A percentile compares a stretch with the other conserved stretches of the same genome.
phyloP scores from a whole-genome alignment of 352 stramenopile species.

The Globisporangium mamillatum region DNA sequence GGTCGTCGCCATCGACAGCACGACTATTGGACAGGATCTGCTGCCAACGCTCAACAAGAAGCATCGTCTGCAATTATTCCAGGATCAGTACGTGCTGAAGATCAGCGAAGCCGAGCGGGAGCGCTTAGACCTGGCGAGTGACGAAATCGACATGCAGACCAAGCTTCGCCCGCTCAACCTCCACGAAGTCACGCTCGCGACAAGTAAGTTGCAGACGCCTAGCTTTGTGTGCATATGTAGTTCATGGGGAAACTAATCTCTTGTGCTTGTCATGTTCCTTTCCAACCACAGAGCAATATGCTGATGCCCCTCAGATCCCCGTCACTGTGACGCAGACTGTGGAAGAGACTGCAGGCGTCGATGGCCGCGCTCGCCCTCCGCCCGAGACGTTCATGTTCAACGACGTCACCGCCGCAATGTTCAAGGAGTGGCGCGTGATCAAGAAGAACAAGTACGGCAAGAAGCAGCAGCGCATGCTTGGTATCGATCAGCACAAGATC shows the following conservation, averaged over 20 bases:
- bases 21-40: slow-evolving; percentile 74
- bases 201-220: slow-evolving; percentile 44
- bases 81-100: slow-evolving; percentile 88
- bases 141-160: slow-evolving; percentile 88
- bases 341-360: slow-evolving; percentile 62
- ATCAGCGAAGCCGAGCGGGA: slow-evolving; percentile 83
- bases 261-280: neutral
- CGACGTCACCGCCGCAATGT: slow-evolving; percentile 87
- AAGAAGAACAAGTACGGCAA: slow-evolving; percentile 93
- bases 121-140: slow-evolving; percentile 73
- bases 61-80: slow-evolving; percentile 79
- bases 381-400: slow-evolving; percentile 91
- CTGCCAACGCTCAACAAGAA: slow-evolving; percentile 87
- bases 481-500: slow-evolving; percentile 87
- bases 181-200: slow-evolving; percentile 83
- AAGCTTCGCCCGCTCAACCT: slow-evolving; percentile 80
- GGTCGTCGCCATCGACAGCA: slow-evolving; percentile 80
- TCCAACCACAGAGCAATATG: slow-evolving; percentile 69
- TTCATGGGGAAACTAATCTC: neutral
- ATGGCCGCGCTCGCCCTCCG: slow-evolving; percentile 65
- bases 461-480: slow-evolving; percentile 85
- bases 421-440: slow-evolving; percentile 89
- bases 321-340: slow-evolving; percentile 61
- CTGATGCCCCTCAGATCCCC: slow-evolving; percentile 74
- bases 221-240: neutral